Base-by-base conservation (phyloP, 164 flowering plant species). In the Stephania cephalantha region DNA sequence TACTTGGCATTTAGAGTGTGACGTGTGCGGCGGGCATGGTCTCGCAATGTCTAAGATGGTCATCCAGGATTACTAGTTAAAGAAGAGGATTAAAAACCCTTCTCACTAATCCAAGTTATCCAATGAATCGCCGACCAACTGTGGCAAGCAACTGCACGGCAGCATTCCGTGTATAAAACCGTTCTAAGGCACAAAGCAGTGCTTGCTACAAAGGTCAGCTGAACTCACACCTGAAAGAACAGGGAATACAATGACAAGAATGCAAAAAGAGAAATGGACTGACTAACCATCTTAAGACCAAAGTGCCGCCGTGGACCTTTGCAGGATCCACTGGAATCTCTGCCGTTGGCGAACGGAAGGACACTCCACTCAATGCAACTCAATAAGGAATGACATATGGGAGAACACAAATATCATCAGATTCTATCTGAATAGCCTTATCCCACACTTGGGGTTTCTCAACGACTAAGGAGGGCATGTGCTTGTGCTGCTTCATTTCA, bases 301-400 rank as follows among this genome's bases (percentile, higher is more conserved):
- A 67, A 53, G 61, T 63, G 77, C 77, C 61, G 79, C 20, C 78
- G 25, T 75, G 48, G 42, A 78, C 80, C 78, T 76, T 46, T 46
- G 12, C 18, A 71, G 61, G 76, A 55, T 55, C 63, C 22, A 68
- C 70, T 61, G 12, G 48, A 48, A 67, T 78, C 69, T 52, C 55
- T 30, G 31, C 74, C 15, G 11, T 31, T 55, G 22, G 17, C 15
- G 17, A 29, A 68, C 29, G 30, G 17, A 61, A 22, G 68, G 22
- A 65, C 50, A 73, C 42, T 75, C 75, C 52, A 13, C 48, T 71
- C 44, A 10, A 18, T 13, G 18, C 52, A 70, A 70, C 83, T 88
- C 87, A 93, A 84, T 87, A 87, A 1, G 94, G 97, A 80, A 93
- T 84, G 73, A 93, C 97, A 78, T 93, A 93, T 0, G 95, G 97